Conservation (phyloP, 1,284 basidiomycete species). For the Gomphus bonarii region DNA sequence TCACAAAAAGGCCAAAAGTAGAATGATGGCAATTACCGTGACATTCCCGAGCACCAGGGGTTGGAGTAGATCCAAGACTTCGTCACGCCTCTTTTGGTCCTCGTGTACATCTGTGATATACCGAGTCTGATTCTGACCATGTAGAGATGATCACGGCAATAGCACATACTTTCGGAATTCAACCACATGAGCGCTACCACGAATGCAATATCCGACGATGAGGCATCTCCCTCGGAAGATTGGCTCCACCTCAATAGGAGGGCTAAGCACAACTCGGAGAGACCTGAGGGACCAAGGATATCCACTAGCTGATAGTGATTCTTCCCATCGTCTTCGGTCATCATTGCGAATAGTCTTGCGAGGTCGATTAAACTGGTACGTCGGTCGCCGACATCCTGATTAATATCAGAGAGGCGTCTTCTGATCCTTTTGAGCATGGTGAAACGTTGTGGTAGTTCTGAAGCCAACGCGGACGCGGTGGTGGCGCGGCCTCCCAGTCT, state of each 20-base stretch:
- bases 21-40: neutral
- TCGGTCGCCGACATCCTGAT: constrained; percentile 20
- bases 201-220: neutral
- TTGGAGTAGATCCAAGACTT: neutral
- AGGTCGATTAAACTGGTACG: constrained; percentile 34
- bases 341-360: constrained; percentile 51
- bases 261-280: constrained; percentile 17
- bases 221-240: neutral
- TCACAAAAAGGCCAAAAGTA: neutral
- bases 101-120: neutral
- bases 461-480: neutral
- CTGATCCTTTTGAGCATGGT: neutral
- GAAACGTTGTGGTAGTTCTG: neutral
- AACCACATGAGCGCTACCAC: constrained; percentile 5
- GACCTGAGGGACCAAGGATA: constrained; percentile 35
- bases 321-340: constrained; percentile 68
- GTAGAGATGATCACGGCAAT: neutral
- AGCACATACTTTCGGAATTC: neutral
- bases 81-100: neutral
- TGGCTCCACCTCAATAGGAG: neutral
- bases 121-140: neutral
- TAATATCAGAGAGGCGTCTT: constrained; percentile 12
- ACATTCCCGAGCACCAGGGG: neutral
- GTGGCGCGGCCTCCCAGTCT: constrained; percentile 29
- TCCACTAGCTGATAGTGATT: constrained; percentile 52